Evolutionary conservation across 306 rosid genomes (phyloP).

Genomic region (Rosa multiflora): DNA sequence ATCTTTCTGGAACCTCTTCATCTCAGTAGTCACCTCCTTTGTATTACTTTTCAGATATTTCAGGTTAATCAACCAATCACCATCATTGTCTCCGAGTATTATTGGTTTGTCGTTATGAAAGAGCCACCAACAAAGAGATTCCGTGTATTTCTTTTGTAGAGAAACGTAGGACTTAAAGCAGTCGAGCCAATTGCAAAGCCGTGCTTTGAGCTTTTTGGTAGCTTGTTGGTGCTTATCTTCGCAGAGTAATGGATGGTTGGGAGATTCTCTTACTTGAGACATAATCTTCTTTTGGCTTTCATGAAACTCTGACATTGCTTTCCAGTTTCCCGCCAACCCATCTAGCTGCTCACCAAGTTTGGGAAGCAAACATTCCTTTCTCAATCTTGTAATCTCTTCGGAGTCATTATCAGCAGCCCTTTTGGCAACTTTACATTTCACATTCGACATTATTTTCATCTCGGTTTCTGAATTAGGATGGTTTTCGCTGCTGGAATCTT

Average conservation of each 20-base stretch:
- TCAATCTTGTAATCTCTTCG: not conserved
- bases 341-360: not conserved
- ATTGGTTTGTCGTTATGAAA: not conserved
- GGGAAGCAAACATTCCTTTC: not conserved
- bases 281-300: not conserved
- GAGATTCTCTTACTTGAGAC: not conserved
- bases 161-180: not conserved
- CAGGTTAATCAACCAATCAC: not conserved
- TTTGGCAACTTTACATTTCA: not conserved
- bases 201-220: not conserved
- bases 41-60: not conserved
- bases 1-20: not conserved
- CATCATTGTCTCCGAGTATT: not conserved
- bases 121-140: not conserved
- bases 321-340: not conserved
- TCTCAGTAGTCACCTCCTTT: not conserved
- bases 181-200: not conserved
- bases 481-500: too few species aligned
- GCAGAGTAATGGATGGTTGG: not conserved
- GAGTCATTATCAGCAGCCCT: not conserved
- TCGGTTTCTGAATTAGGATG: too few species aligned
- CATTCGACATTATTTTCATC: too few species aligned
- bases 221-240: not conserved
- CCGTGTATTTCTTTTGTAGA: not conserved
- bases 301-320: not conserved